phyloP scores from a whole-genome alignment of 352 stramenopile species.

The Globisporangium acanthophoron region DNA sequence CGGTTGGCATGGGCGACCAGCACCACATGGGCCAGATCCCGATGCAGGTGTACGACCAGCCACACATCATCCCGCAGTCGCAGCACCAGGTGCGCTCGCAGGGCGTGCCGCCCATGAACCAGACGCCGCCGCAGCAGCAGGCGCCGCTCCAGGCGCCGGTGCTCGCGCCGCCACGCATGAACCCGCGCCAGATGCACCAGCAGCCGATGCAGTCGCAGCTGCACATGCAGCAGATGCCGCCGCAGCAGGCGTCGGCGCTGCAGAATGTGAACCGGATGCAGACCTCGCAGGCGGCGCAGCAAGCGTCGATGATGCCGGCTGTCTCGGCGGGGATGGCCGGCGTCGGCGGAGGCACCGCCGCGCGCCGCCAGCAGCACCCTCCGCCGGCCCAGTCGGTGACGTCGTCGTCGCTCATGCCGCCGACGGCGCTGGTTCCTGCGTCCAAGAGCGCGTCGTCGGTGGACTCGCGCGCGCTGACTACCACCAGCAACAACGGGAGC shows the following conservation, averaged over 20 bases:
- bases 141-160: slow-evolving; percentile 15
- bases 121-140: slow-evolving; percentile 28
- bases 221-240: slow-evolving; percentile 13
- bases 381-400: slow-evolving; percentile 17
- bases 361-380: slow-evolving; percentile 8
- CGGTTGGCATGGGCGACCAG: slow-evolving; percentile 39
- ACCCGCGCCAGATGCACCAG: slow-evolving; percentile 12
- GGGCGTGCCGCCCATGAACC: slow-evolving; percentile 21
- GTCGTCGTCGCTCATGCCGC: slow-evolving; percentile 15
- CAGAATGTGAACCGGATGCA: slow-evolving; percentile 14
- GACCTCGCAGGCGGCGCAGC: slow-evolving; percentile 1
- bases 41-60: slow-evolving; percentile 55
- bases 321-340: slow-evolving; percentile 6
- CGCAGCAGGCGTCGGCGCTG: slow-evolving; percentile 2
- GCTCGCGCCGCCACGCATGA: slow-evolving; percentile 13
- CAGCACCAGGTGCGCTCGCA: slow-evolving; percentile 29
- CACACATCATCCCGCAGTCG: slow-evolving; percentile 39
- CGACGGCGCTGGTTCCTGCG: slow-evolving; percentile 35
- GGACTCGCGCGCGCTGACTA: slow-evolving; percentile 37
- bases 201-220: slow-evolving; percentile 16
- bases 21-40: slow-evolving; percentile 46
- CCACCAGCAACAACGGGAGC: slow-evolving; percentile 46
- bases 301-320: slow-evolving; percentile 7
- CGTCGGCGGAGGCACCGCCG: not conserved
- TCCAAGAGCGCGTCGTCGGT: slow-evolving; percentile 21